Conservation (phyloP, 108 stramenopile species). For the Epithemia pelagica region DNA sequence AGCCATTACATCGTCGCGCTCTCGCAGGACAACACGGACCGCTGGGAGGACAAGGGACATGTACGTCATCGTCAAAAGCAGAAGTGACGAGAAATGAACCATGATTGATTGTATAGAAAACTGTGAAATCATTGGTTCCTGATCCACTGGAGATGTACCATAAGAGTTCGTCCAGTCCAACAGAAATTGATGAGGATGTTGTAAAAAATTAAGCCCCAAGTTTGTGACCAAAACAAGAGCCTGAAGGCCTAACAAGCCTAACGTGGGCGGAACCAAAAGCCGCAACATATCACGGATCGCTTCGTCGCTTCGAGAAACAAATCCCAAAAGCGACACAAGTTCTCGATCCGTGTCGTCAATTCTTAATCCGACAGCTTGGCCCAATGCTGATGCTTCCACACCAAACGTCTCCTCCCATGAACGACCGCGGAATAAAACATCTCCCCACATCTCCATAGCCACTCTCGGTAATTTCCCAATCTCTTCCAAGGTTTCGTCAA, state of each 20-base stretch:
- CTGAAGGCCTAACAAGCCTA: conserved; percentile 12
- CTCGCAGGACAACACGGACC: conserved; percentile 22
- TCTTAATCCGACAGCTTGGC: conserved; percentile 7
- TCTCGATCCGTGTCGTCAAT: neutral
- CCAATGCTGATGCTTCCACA: conserved; percentile 6
- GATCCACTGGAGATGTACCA: too few relatives aligned
- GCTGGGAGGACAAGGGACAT: conserved; percentile 24
- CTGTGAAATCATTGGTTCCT: too few relatives aligned
- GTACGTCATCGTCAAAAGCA: conserved; percentile 5
- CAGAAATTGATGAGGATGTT: too few relatives aligned
- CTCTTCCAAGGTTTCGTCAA: conserved; percentile 29
- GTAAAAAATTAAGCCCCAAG: neutral
- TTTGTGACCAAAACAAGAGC: neutral
- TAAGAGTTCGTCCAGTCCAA: neutral
- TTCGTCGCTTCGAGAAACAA: conserved; percentile 22
- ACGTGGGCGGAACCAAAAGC: conserved; percentile 23
- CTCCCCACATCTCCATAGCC: conserved; percentile 1
- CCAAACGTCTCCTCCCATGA: conserved; percentile 15
- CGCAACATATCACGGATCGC: conserved; percentile 26
- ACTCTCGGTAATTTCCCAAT: conserved; percentile 26
- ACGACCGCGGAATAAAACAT: neutral
- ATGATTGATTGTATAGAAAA: too few relatives aligned
- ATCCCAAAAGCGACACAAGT: conserved; percentile 11
- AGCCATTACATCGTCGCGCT: conserved; percentile 32
- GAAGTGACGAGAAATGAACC: conserved; percentile 10